A percentile compares a stretch with the other conserved stretches of the same genome.
These are phyloP conservation scores for Priceomyces fermenticarens DNA, from an alignment of 805 yeast species.

Conservation along the genomic window DNA sequence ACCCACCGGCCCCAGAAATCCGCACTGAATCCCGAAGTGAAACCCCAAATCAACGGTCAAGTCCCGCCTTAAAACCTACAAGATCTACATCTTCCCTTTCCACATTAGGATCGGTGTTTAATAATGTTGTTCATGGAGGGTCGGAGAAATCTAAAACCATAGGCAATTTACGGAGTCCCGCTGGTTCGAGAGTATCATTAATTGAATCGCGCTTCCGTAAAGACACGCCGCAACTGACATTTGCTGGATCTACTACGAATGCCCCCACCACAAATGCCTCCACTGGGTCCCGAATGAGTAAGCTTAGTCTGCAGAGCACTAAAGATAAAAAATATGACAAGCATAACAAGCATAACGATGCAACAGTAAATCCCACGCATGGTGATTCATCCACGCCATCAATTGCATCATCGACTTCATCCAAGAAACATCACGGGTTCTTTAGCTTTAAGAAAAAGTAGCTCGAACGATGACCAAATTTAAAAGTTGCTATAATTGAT, in stretches of 20 bases:
- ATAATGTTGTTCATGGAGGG: neutral
- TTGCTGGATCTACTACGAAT: no score
- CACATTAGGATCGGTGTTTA: conserved; percentile 10
- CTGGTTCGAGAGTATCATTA: no score
- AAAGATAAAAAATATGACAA: neutral
- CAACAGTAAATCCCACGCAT: conserved; percentile 1
- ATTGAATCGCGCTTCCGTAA: no score
- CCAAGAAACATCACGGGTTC: conserved; percentile 15
- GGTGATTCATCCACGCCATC: conserved; percentile 6
- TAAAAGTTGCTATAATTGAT: no score
- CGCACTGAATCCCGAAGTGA: no score
- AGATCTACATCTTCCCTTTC: conserved; percentile 11
- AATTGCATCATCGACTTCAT: neutral
- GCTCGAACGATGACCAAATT: no score
- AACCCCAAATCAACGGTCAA: no score
- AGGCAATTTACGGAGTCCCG: conserved; percentile 19
- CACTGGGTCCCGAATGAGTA: no score
- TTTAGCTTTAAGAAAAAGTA: conserved; percentile 13
- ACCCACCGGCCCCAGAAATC: no score
- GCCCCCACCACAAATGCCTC: no score
- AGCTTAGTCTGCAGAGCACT: neutral
- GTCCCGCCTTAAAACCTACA: conserved; percentile 6
- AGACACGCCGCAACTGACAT: no score
- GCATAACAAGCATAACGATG: conserved; percentile 4
- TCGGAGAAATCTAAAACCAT: conserved; percentile 13